Base-by-base conservation (phyloP, 495 filamentous ascomycete genomes). In the Trichoderma reesei region DNA sequence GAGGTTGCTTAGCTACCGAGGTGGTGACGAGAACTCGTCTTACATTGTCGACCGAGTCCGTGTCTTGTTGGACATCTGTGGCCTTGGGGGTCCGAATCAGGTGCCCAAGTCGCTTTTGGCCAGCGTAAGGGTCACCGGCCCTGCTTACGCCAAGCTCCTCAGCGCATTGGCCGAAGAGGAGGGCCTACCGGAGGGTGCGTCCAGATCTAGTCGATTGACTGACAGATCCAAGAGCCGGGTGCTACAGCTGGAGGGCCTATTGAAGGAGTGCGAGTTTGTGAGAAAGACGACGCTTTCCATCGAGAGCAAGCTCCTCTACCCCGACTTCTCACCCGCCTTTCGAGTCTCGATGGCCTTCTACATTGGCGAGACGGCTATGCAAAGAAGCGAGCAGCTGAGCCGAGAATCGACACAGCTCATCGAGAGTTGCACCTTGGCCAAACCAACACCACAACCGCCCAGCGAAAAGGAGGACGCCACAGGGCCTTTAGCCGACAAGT, bases 241-340 rank as follows among this genome's bases (percentile, higher is more conserved):
- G 59, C 59, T 61, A 3, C 59, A 61, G 18, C 14, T 61, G 34
- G 59, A 61, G 34, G 39, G 59, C 26, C 3, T 61, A n/a, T 38
- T n/a, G 36, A 61, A 61, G 16, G 59, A 61, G 16, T 41, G 18
- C 9, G 59, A 39, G 59, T 41, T 38, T 26, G 59, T 61, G 5
- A 38, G 59, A 39, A 61, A 61, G 59, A 41, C 59, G 10, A 61
- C 38, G 2, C 7, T 39, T 18, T 38, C 59, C 34, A 39, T 39
- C 11, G 59, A 61, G 13, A 61, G 34, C 31, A 38, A 41, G 14
- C 38, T 61, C 34, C 59, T 61, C 1, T 38, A 61, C 11, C 59
- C 59, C n/a, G 59, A 61, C 9, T 39, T 61, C 36, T 41, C 59
- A 34, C 7, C n/a, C 3, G 59, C 3, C 14, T 61, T 61, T 11